Conservation (phyloP, 441 rosid species). For the Dalechampia spathulata region DNA sequence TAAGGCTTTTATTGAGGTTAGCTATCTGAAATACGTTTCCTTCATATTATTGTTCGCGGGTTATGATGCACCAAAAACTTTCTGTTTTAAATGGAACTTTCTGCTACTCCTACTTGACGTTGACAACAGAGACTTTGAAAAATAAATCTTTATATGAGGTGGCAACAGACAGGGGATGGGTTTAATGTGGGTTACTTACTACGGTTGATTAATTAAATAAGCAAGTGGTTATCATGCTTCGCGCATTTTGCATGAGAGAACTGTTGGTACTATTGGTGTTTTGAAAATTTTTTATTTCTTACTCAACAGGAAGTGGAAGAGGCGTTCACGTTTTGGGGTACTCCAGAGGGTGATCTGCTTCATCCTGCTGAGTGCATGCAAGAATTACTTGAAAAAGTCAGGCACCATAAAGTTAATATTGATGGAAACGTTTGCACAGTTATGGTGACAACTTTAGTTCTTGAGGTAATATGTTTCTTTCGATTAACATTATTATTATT, state of each 20-base stretch:
- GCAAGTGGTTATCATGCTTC: not conserved
- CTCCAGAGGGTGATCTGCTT: constrained; percentile 86
- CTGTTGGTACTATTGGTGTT: not conserved
- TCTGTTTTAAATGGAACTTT: not conserved
- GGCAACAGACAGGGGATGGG: not conserved
- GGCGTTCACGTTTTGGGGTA: constrained; percentile 92
- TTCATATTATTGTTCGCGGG: not conserved
- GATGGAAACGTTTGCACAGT: constrained; percentile 97
- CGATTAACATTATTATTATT: not conserved
- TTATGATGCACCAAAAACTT: too few species aligned
- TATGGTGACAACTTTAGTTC: constrained; percentile 96
- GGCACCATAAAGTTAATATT: constrained; percentile 81
- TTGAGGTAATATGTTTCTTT: constrained; percentile 60
- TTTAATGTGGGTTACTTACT: not conserved
- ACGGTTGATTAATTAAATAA: not conserved
- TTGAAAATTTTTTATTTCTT: constrained; percentile 12
- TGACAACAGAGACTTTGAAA: not conserved
- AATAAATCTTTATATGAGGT: not conserved
- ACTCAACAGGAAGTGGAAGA: constrained; percentile 91
- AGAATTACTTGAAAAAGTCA: constrained; percentile 91
- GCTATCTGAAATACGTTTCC: not conserved
- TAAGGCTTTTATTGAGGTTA: constrained; percentile 82
- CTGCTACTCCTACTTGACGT: not conserved
- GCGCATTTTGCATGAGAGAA: not conserved
- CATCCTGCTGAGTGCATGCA: constrained; percentile 99